A percentile compares a stretch with the other conserved stretches of the same genome.
phyloP scores from a whole-genome alignment of 148 eudicot genomes.

The Selenicereus undatus region DNA sequence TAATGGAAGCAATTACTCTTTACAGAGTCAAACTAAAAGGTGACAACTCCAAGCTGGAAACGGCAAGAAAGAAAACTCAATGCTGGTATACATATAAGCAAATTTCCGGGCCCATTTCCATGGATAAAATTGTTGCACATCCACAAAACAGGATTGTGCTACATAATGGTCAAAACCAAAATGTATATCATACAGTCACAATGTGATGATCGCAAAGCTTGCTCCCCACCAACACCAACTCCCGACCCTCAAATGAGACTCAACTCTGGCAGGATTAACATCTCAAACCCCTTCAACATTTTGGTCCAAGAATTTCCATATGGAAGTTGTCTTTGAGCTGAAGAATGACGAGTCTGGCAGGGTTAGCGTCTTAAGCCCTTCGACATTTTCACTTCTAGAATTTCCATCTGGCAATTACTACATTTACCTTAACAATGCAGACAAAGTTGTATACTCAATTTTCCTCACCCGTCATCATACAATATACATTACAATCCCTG shows the following conservation, averaged over 20 bases:
- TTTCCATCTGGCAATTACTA: slow-evolving; percentile 7
- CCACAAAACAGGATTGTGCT: slow-evolving; percentile 38
- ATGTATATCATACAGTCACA: slow-evolving; percentile 32
- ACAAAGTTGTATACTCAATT: neutral
- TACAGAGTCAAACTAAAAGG: neutral
- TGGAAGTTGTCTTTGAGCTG: neutral
- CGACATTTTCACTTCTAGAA: neutral
- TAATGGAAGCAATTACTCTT: neutral
- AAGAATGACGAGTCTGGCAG: neutral
- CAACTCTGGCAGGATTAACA: slow-evolving; percentile 8
- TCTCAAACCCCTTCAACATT: neutral
- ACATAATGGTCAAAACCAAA: slow-evolving; percentile 11
- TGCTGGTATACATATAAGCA: slow-evolving; percentile 9
- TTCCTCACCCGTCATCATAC: neutral
- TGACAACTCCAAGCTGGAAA: too few species aligned
- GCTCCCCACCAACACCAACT: neutral
- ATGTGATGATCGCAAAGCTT: slow-evolving; percentile 15
- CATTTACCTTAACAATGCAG: neutral
- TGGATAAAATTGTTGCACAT: slow-evolving; percentile 35
- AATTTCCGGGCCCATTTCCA: slow-evolving; percentile 35
- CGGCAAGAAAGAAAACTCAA: neutral
- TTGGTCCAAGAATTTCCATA: neutral
- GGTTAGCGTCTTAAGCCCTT: neutral
- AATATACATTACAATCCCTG: neutral
- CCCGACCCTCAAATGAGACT: slow-evolving; percentile 9